A percentile compares a stretch with the other conserved stretches of the same genome.
These are phyloP conservation scores for Didymella glomerata DNA, from an alignment of 2,329 filamentous ascomycete genomes.

Conservation along the genomic window DNA sequence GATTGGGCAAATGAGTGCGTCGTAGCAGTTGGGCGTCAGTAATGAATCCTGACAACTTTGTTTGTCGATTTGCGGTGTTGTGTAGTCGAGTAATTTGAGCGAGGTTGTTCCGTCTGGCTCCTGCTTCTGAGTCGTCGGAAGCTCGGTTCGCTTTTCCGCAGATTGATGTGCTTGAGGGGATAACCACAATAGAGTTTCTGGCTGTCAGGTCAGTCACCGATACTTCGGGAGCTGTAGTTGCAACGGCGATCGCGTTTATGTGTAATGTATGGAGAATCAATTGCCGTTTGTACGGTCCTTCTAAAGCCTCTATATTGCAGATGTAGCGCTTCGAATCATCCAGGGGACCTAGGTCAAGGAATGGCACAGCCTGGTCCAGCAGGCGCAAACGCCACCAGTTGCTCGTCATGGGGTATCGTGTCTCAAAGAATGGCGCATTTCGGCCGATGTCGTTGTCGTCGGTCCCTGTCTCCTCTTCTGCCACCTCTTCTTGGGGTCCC, in stretches of 20 bases:
- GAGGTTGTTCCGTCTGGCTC: conserved; percentile 6
- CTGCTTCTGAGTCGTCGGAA: conserved; percentile 14
- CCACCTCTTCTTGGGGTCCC: conserved; percentile 14
- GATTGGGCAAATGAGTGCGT: conserved; percentile 3
- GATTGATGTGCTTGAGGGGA: conserved; percentile 6
- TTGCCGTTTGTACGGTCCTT: conserved; percentile 31
- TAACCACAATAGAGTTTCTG: conserved; percentile 12
- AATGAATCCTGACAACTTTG: not conserved
- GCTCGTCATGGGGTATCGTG: conserved; percentile 33
- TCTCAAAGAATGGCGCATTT: conserved; percentile 43
- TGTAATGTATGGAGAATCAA: conserved; percentile 20
- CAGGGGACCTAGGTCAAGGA: conserved; percentile 3
- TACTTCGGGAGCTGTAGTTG: not conserved
- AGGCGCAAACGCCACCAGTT: conserved; percentile 29
- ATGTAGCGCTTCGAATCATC: conserved; percentile 11
- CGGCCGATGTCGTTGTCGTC: conserved; percentile 30
- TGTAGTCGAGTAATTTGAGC: conserved; percentile 21
- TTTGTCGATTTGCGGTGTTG: conserved; percentile 11
- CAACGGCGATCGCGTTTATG: not conserved
- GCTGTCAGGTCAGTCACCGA: conserved; percentile 3
- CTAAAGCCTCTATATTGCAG: conserved; percentile 34
- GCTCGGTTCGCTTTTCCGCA: conserved; percentile 4
- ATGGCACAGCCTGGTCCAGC: conserved; percentile 34
- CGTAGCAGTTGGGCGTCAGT: conserved; percentile 4
- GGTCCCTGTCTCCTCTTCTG: conserved; percentile 18